Base-by-base conservation (phyloP, 1,139 yeast genomes). In the Hemisphaericaspora lyxosophila region DNA sequence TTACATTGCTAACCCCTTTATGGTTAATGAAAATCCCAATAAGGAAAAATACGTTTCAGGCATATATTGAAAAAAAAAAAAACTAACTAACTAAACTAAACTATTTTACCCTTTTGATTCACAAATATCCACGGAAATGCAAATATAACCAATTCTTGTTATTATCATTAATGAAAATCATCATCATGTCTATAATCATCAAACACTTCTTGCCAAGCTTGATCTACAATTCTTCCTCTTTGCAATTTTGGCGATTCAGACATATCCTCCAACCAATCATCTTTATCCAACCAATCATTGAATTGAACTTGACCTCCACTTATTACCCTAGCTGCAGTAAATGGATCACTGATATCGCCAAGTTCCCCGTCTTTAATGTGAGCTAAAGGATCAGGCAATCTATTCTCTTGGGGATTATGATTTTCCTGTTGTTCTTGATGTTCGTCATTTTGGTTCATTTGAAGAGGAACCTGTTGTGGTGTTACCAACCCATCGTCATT, bases 371-470 rank as follows among this genome's bases (percentile, higher is more conserved):
- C 73, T 34, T 53, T 54, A n/a, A 71, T 57, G 44, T 71, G 77
- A 2, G 75, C 73, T 38, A 71, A 54, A 0, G 77, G 77, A 43
- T 71, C 77, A 3, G 76, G 75, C 18, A 70, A 55, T 34, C 53
- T 66, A 43, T 57, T 57, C 24, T 48, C 51, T 9, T 47, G 49
- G 25, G 43, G 43, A 11, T 20, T 20, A 7, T 32, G 32, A 25
- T 33, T 39, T 30, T 28, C 33, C 20, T 31, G 31, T 7, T 16
- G 31, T 18, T 15, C 36, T 26, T 28, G 31, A n/a, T n/a, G n/a
- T n/a, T n/a, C n/a, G n/a, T n/a, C n/a, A n/a, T n/a, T n/a, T 14
- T 30, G 33, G 13, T 34, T 35, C 7, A 23, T 18, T 16, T 26
- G 35, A 12, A 29, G 24, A n/a, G 28, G 35, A n/a, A 29, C 34